Conservation (phyloP, 805 yeast genomes). For the Danielozyma ontarioensis region DNA sequence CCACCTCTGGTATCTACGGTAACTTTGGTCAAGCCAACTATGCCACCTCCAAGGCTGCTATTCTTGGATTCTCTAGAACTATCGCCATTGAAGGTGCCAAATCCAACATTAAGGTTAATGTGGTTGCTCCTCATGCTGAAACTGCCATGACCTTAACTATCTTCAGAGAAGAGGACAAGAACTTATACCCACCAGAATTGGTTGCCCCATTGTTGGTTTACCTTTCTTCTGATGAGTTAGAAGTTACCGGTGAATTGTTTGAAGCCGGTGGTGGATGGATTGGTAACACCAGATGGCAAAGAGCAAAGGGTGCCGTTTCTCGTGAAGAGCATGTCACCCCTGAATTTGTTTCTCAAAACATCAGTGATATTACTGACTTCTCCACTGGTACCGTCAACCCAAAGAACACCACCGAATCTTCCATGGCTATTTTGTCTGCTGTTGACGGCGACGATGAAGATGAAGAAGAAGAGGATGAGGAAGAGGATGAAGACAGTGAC, state of each 20-base stretch:
- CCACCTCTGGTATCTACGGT: slow-evolving; percentile 96
- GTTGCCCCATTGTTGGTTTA: slow-evolving; percentile 88
- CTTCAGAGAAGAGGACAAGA: slow-evolving; percentile 72
- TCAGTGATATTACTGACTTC: slow-evolving; percentile 67
- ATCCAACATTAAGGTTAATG: slow-evolving; percentile 67
- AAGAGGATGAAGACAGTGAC: slow-evolving; percentile 31
- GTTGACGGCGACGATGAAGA: slow-evolving; percentile 44
- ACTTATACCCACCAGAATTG: slow-evolving; percentile 77
- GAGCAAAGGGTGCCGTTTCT: slow-evolving; percentile 78
- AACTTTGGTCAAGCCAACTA: slow-evolving; percentile 97
- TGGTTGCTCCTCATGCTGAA: slow-evolving; percentile 96
- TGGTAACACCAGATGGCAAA: slow-evolving; percentile 92
- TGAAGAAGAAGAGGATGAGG: slow-evolving; percentile 39
- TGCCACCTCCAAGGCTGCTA: slow-evolving; percentile 88
- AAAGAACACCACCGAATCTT: slow-evolving; percentile 66
- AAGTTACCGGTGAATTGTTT: slow-evolving; percentile 71
- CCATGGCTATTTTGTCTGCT: slow-evolving; percentile 69
- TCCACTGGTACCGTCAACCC: slow-evolving; percentile 47
- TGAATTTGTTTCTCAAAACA: slow-evolving; percentile 66
- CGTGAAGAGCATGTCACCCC: slow-evolving; percentile 50
- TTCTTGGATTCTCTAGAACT: slow-evolving; percentile 79
- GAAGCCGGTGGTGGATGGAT: slow-evolving; percentile 98
- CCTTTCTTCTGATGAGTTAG: slow-evolving; percentile 69
- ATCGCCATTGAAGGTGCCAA: slow-evolving; percentile 88
- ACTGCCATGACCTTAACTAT: slow-evolving; percentile 94